These are phyloP conservation scores for Penicillium sclerotiorum DNA, from an alignment of 2,329 filamentous ascomycete genomes.

Conservation along the genomic window DNA sequence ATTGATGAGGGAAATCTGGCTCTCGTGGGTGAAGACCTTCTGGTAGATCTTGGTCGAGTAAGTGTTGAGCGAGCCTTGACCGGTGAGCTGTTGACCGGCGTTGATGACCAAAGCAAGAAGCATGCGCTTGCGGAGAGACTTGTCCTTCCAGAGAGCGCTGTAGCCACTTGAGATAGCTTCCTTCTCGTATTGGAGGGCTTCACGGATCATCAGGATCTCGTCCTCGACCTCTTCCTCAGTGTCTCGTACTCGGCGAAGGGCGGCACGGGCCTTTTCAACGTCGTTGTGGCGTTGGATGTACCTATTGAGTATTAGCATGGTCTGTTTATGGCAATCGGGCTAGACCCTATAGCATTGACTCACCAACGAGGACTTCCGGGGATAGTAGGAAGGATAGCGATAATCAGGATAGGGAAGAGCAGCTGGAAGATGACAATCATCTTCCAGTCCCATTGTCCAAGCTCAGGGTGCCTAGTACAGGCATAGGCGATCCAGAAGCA, in stretches of 20 bases:
- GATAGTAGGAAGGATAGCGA: conserved; percentile 64
- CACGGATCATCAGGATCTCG: conserved; percentile 65
- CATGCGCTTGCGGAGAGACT: conserved; percentile 68
- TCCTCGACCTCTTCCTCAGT: conserved; percentile 68
- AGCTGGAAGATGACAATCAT: conserved; percentile 74
- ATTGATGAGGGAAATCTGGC: conserved; percentile 71
- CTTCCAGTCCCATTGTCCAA: conserved; percentile 74
- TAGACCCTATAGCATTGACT: no score
- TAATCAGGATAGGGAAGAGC: conserved; percentile 65
- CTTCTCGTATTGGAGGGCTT: conserved; percentile 72
- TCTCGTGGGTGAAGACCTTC: conserved; percentile 63
- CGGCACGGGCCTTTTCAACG: conserved; percentile 61
- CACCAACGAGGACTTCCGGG: conserved; percentile 70
- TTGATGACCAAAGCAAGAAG: conserved; percentile 68
- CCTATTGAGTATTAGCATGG: conserved; percentile 21
- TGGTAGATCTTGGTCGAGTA: conserved; percentile 76
- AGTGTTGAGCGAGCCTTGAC: conserved; percentile 71
- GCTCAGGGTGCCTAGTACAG: conserved; percentile 54
- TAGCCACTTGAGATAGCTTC: conserved; percentile 67
- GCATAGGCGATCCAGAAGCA: conserved; percentile 69
- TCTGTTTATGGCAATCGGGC: no score
- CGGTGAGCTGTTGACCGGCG: conserved; percentile 71
- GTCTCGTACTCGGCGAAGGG: conserved; percentile 64
- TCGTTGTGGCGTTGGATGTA: conserved; percentile 62
- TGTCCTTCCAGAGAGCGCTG: conserved; percentile 69